Evolutionary conservation across 306 rosid genomes (phyloP).

Genomic region (Datisca glomerata): DNA sequence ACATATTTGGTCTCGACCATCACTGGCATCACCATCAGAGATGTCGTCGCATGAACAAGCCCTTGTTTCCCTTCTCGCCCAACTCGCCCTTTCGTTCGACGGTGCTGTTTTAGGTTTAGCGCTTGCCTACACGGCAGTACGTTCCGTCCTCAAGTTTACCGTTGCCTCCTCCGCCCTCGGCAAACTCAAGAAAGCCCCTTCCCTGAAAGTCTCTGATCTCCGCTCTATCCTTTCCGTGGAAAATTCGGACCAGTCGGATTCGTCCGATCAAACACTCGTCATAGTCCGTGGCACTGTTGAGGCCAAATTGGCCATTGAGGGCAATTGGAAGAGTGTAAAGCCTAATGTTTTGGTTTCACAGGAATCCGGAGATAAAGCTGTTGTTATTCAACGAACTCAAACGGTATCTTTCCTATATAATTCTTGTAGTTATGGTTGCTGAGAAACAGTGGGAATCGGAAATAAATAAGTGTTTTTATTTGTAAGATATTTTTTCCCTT

Average conservation of each 20-base stretch:
- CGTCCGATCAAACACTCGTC: slow-evolving; percentile 25
- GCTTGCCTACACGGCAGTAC: slow-evolving; percentile 55
- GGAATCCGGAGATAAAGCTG: slow-evolving; percentile 65
- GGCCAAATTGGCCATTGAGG: slow-evolving; percentile 50
- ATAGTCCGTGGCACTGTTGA: slow-evolving; percentile 69
- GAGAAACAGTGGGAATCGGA: background rate
- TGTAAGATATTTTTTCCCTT: too few relatives aligned
- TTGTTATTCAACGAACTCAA: slow-evolving; percentile 55
- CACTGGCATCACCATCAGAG: too few relatives aligned
- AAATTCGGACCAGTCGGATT: slow-evolving; percentile 7
- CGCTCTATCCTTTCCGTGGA: slow-evolving; percentile 43
- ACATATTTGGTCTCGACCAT: too few relatives aligned
- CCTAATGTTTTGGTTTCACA: slow-evolving; percentile 39
- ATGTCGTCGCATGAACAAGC: slow-evolving; percentile 82
- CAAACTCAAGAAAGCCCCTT: slow-evolving; percentile 51
- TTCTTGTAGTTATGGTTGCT: background rate
- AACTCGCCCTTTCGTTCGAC: slow-evolving; percentile 55
- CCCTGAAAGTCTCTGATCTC: slow-evolving; percentile 57
- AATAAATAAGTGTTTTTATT: too few relatives aligned
- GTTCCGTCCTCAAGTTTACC: slow-evolving; percentile 36
- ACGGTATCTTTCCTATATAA: slow-evolving; percentile 25
- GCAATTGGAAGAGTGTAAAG: slow-evolving; percentile 36
- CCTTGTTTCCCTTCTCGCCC: slow-evolving; percentile 50
- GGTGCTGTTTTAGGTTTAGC: slow-evolving; percentile 77
- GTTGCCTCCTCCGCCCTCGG: slow-evolving; percentile 40